These are phyloP conservation scores for Fraxinus dipetala DNA, from an alignment of 305 asterid species.

Conservation along the genomic window DNA sequence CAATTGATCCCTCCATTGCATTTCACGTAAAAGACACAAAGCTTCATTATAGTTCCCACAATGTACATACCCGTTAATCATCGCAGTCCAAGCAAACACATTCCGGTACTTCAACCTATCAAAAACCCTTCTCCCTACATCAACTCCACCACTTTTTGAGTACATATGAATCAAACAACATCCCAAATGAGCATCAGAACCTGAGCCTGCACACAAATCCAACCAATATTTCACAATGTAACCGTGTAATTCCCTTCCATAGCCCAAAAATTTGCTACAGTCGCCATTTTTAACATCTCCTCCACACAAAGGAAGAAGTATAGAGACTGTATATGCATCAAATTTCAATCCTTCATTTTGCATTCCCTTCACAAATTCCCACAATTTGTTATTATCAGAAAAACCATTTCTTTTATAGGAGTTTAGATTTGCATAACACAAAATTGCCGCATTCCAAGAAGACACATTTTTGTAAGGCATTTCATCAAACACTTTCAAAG, in stretches of 20 bases:
- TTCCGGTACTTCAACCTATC: slow-evolving; percentile 39
- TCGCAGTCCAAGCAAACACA: slow-evolving; percentile 61
- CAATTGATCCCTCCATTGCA: slow-evolving; percentile 43
- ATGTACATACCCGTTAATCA: slow-evolving; percentile 56
- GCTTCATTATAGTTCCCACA: slow-evolving; percentile 43
- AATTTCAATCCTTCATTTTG: slow-evolving; percentile 45
- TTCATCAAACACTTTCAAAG: slow-evolving; percentile 59
- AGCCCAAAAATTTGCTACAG: neutral
- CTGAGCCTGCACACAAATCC: slow-evolving; percentile 29
- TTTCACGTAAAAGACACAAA: slow-evolving; percentile 44
- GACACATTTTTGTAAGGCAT: slow-evolving; percentile 49
- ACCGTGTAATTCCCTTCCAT: slow-evolving; percentile 61
- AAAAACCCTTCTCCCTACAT: slow-evolving; percentile 50
- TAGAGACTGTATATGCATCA: slow-evolving; percentile 49
- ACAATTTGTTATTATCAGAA: slow-evolving; percentile 23
- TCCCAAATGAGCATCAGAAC: slow-evolving; percentile 50
- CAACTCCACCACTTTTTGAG: slow-evolving; percentile 38
- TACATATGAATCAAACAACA: slow-evolving; percentile 71
- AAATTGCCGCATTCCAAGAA: slow-evolving; percentile 59
- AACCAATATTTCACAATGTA: slow-evolving; percentile 39
- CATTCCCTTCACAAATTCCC: slow-evolving; percentile 54
- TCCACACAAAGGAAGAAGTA: slow-evolving; percentile 48
- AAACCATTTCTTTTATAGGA: slow-evolving; percentile 6
- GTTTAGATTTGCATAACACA: slow-evolving; percentile 38
- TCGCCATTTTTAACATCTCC: slow-evolving; percentile 21